Percentiles rank a stretch among this genome's conserved stretches.
Conservation (phyloP, 805 yeast species). For the Yarrowia sp. region DNA sequence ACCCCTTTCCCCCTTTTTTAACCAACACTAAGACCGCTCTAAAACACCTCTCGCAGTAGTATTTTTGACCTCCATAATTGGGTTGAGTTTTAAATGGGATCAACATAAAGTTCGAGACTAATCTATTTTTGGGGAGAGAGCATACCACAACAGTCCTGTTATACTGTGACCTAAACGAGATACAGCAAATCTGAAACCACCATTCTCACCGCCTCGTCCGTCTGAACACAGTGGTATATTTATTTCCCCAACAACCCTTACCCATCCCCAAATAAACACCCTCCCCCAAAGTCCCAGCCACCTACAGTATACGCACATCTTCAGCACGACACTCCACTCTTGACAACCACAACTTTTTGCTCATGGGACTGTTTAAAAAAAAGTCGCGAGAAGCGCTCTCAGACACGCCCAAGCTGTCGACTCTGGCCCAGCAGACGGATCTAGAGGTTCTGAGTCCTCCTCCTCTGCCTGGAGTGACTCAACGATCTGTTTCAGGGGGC, state of each 20-base stretch:
- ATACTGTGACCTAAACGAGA: neutral
- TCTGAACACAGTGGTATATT: neutral
- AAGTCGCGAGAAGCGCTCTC: neutral
- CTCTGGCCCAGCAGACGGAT: neutral
- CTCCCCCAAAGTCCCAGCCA: neutral
- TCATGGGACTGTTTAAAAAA: constrained; percentile 11
- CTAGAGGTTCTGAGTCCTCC: neutral
- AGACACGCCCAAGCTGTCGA: neutral
- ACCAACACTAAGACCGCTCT: neutral
- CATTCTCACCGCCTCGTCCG: neutral
- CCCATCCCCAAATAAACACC: neutral
- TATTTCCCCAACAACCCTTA: neutral
- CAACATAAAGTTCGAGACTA: neutral
- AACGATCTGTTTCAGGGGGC: neutral
- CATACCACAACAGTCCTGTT: neutral
- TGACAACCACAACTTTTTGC: neutral
- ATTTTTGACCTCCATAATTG: no score
- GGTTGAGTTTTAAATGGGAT: no score
- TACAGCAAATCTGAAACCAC: neutral
- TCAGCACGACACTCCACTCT: neutral
- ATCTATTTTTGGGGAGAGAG: neutral
- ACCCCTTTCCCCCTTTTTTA: neutral
- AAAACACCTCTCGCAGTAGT: no score
- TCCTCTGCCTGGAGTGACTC: neutral
- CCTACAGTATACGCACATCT: neutral